These are phyloP conservation scores for Lepiota brunneoincarnata DNA, from an alignment of 768 basidiomycete species.

Conservation along the genomic window DNA sequence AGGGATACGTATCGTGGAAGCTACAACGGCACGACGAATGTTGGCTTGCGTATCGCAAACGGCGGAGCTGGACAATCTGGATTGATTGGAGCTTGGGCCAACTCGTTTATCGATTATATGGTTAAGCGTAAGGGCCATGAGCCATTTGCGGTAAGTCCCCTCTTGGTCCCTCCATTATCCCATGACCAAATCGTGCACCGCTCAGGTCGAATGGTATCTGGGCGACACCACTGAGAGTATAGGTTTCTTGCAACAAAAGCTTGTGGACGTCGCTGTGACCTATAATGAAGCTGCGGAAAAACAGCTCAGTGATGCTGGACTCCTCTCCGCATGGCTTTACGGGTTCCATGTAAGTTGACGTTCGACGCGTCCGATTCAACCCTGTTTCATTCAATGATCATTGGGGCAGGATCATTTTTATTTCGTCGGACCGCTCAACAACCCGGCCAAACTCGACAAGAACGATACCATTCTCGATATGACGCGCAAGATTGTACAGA, in stretches of 20 bases:
- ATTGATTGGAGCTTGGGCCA: conserved; percentile 43
- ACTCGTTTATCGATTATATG: conserved; percentile 41
- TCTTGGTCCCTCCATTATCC: background rate
- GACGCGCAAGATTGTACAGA: conserved; percentile 45
- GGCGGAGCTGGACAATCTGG: conserved; percentile 53
- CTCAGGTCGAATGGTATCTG: conserved; percentile 53
- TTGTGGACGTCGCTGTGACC: conserved; percentile 49
- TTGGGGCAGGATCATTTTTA: conserved; percentile 44
- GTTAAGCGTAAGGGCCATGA: conserved; percentile 26
- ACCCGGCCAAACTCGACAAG: conserved; percentile 38
- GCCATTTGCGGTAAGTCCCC: conserved; percentile 30
- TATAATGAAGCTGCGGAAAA: conserved; percentile 52
- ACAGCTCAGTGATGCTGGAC: conserved; percentile 27
- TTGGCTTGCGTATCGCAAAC: conserved; percentile 45
- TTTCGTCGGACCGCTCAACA: conserved; percentile 45
- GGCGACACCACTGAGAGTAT: conserved; percentile 56
- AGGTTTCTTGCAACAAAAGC: conserved; percentile 34
- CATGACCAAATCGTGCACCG: background rate
- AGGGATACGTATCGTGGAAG: conserved; percentile 39
- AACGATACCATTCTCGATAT: conserved; percentile 34
- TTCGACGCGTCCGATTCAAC: background rate
- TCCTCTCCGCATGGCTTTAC: conserved; percentile 33
- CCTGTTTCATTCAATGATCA: background rate
- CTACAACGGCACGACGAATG: conserved; percentile 25
- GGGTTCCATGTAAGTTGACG: conserved; percentile 40